Conservation (phyloP, 306 rosid genomes). For the Pterocarpus macrocarpus region DNA sequence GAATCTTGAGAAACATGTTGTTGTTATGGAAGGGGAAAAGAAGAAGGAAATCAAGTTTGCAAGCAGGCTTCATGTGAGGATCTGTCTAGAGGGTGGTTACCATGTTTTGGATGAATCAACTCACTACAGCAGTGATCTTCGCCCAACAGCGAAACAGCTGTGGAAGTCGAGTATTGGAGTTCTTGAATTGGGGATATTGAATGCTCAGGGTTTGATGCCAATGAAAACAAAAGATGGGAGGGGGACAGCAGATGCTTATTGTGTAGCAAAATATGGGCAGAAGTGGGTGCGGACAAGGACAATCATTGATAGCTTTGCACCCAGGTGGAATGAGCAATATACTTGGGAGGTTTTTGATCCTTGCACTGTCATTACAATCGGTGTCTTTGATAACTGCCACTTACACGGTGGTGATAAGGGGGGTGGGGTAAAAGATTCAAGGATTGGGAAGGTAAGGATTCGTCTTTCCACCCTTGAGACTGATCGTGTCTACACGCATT, state of each 20-base stretch:
- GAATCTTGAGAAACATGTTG: conserved; percentile 74
- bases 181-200: conserved; percentile 87
- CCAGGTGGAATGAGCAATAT: conserved; percentile 97
- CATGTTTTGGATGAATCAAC: conserved; percentile 97
- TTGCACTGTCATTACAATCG: conserved; percentile 93
- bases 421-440: conserved; percentile 72
- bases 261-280: conserved; percentile 97
- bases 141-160: conserved; percentile 86
- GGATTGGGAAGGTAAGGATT: conserved; percentile 94
- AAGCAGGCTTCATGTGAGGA: conserved; percentile 89
- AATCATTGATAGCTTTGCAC: conserved; percentile 87
- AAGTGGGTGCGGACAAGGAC: conserved; percentile 98
- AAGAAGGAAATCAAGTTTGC: conserved; percentile 92
- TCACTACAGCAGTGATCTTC: conserved; percentile 97
- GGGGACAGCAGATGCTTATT: conserved; percentile 92
- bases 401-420: conserved; percentile 88
- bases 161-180: conserved; percentile 94
- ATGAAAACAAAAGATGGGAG: conserved; percentile 89
- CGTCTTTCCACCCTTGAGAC: conserved; percentile 97
- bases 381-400: conserved; percentile 96
- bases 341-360: conserved; percentile 99
- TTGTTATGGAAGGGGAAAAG: conserved; percentile 85
- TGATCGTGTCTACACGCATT: conserved; percentile 90
- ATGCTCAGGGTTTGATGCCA: conserved; percentile 93
- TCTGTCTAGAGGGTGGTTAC: conserved; percentile 96